Percentiles rank a stretch among this genome's conserved stretches.
Evolutionary conservation across 148 eudicot species (phyloP).

Genomic region (Chenopodium quinoa): DNA sequence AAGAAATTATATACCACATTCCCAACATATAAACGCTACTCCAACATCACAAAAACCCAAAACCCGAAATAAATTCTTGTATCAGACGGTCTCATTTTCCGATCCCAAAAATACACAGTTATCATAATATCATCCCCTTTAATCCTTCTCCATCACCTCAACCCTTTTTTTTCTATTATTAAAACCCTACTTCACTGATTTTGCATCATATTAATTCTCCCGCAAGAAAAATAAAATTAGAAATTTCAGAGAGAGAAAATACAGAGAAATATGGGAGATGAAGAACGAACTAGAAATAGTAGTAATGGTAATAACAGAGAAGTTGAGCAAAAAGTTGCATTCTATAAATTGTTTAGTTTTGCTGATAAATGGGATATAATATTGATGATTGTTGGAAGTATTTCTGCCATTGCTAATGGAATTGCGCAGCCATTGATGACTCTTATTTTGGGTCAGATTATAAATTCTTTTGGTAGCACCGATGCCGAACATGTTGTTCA

Average conservation of each 20-base stretch:
- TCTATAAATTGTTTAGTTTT: constrained; percentile 49
- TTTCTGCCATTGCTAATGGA: constrained; percentile 54
- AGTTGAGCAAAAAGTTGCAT: constrained; percentile 43
- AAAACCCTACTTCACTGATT: not conserved
- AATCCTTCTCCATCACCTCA: not conserved
- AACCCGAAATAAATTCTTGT: not conserved
- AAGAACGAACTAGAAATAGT: not conserved
- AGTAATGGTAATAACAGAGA: not conserved
- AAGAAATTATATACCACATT: not conserved
- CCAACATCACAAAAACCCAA: not conserved
- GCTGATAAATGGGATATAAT: constrained; percentile 47
- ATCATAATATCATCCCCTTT: not conserved
- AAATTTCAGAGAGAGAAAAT: not conserved
- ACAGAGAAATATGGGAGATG: not conserved
- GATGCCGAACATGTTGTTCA: constrained; percentile 41
- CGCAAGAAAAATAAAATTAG: not conserved
- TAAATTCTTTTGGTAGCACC: constrained; percentile 56
- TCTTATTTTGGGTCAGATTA: constrained; percentile 49
- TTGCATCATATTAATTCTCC: not conserved
- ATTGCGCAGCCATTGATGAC: constrained; percentile 72
- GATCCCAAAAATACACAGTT: too few species aligned
- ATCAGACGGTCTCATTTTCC: too few species aligned
- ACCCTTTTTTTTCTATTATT: not conserved
- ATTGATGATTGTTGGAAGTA: constrained; percentile 57
- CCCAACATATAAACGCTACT: not conserved